These are phyloP conservation scores for Oenanthe sinensis DNA, from an alignment of 129 eudicot genomes.

Conservation along the genomic window DNA sequence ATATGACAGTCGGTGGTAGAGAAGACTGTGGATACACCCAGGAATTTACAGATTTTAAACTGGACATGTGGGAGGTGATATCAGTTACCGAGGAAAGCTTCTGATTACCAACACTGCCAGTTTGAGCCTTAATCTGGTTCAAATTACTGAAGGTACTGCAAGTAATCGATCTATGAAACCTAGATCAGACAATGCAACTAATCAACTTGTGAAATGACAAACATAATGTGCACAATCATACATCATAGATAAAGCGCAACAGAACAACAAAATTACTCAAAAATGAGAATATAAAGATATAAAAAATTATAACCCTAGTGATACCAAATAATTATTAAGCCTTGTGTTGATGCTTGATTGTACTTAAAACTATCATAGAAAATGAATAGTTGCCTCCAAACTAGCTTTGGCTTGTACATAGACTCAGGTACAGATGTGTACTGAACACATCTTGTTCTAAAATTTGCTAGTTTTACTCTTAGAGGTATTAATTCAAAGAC, in stretches of 20 bases:
- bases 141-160: conserved; percentile 30
- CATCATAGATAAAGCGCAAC: background rate
- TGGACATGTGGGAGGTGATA: conserved; percentile 26
- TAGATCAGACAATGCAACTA: conserved; percentile 18
- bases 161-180: conserved; percentile 79
- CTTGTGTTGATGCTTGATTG: background rate
- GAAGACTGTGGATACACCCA: conserved; percentile 91
- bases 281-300: background rate
- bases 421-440: background rate
- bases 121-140: conserved; percentile 21
- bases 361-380: background rate
- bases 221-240: background rate
- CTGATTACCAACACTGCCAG: conserved; percentile 19
- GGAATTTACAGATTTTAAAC: conserved; percentile 41
- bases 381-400: background rate
- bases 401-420: background rate
- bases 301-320: background rate
- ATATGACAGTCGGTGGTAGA: conserved; percentile 68
- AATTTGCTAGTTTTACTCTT: background rate
- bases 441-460: background rate
- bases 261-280: background rate
- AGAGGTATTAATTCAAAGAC: background rate
- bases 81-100: conserved; percentile 12
- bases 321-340: background rate
- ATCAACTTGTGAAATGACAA: background rate